Evolutionary conservation across 495 filamentous ascomycete genomes (phyloP).

Genomic region (Cudoniella acicularis): DNA sequence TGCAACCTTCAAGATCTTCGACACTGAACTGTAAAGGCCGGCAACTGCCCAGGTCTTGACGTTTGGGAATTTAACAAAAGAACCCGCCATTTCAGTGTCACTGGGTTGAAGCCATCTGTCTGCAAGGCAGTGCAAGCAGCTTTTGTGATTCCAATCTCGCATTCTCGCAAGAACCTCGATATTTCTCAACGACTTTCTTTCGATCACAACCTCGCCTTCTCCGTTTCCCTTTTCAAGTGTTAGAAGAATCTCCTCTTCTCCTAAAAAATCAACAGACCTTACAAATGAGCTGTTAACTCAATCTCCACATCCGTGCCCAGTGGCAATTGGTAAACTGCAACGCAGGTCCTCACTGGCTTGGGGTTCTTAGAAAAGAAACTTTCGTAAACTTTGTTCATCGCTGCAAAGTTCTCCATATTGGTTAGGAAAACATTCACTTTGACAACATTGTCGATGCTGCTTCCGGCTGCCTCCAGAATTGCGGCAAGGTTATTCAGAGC

Average conservation of each 20-base stretch:
- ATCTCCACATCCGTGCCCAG: conserved; percentile 69
- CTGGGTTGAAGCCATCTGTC: too few species aligned
- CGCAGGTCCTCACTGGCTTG: conserved; percentile 61
- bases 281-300: conserved; percentile 58
- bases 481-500: conserved; percentile 53
- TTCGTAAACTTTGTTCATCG: conserved; percentile 59
- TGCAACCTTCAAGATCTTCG: too few species aligned
- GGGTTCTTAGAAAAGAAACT: conserved; percentile 52
- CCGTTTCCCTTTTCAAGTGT: neutral
- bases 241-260: too few species aligned
- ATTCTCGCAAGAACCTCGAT: too few species aligned
- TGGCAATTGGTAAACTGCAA: conserved; percentile 63
- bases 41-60: too few species aligned
- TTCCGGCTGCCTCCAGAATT: conserved; percentile 27
- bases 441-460: conserved; percentile 58
- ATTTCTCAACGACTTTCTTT: too few species aligned
- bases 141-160: too few species aligned
- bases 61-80: too few species aligned
- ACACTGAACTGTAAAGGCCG: too few species aligned
- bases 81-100: too few species aligned
- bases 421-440: conserved; percentile 67
- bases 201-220: neutral
- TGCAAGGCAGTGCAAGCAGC: too few species aligned
- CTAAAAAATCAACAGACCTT: too few species aligned
- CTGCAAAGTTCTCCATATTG: conserved; percentile 62